Evolutionary conservation across 495 filamentous ascomycete species (phyloP).

Genomic region (Hypoxylon crocopeplum): DNA sequence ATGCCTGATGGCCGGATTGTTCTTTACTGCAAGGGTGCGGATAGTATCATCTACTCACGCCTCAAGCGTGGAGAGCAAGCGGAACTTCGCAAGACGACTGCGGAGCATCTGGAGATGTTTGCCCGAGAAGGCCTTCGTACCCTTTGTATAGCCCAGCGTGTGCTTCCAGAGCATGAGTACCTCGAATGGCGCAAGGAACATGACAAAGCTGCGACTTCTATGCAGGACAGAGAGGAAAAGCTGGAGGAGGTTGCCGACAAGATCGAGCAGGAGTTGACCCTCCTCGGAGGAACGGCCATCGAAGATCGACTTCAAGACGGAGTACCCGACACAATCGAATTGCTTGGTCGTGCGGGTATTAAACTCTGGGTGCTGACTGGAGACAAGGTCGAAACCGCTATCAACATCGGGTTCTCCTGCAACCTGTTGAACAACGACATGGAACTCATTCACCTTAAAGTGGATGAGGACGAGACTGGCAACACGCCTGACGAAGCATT

Average conservation of each 20-base stretch:
- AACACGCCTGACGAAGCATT: slow-evolving; percentile 45
- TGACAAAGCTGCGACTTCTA: slow-evolving; percentile 82
- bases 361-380: slow-evolving; percentile 99
- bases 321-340: slow-evolving; percentile 93
- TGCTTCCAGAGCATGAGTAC: slow-evolving; percentile 87
- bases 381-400: slow-evolving; percentile 98
- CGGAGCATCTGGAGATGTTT: slow-evolving; percentile 95
- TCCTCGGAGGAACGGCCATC: slow-evolving; percentile 96
- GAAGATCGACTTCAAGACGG: slow-evolving; percentile 98
- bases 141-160: slow-evolving; percentile 89
- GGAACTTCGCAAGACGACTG: slow-evolving; percentile 81
- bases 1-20: slow-evolving; percentile 95
- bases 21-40: slow-evolving; percentile 97
- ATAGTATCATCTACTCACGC: slow-evolving; percentile 96
- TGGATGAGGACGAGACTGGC: slow-evolving; percentile 70
- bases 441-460: slow-evolving; percentile 92
- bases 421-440: slow-evolving; percentile 97
- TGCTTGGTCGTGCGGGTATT: slow-evolving; percentile 93
- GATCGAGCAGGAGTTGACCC: slow-evolving; percentile 88
- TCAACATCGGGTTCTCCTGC: slow-evolving; percentile 99
- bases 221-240: slow-evolving; percentile 91
- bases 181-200: slow-evolving; percentile 83
- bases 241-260: slow-evolving; percentile 86
- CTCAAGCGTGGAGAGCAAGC: slow-evolving; percentile 83
- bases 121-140: slow-evolving; percentile 95